Conservation (phyloP, 208 protist species). For the Leptomonas pyrrhocoris region DNA sequence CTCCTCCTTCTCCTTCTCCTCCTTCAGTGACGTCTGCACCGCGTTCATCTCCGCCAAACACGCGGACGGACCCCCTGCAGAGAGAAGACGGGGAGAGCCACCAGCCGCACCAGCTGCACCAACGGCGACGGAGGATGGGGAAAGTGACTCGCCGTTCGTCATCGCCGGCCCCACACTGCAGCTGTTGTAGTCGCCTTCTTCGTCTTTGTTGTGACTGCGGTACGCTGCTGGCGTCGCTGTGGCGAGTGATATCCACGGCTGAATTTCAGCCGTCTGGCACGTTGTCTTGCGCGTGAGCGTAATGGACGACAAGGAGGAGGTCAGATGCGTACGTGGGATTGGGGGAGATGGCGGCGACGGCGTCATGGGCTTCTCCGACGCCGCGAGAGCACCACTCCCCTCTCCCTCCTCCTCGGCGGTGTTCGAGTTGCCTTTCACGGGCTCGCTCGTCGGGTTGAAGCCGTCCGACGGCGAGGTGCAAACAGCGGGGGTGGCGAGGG, state of each 20-base stretch:
- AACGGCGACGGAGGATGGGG: not conserved
- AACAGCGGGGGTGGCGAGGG: not conserved
- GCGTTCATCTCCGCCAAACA: slow-evolving; percentile 18
- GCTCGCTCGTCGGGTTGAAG: not conserved
- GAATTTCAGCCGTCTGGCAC: slow-evolving; percentile 22
- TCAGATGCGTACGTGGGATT: not conserved
- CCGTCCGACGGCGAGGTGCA: not conserved
- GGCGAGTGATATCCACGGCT: slow-evolving; percentile 21
- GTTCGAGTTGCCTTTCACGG: not conserved
- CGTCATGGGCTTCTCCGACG: too few species aligned
- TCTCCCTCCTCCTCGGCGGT: not conserved
- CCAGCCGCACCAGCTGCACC: not conserved
- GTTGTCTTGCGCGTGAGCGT: not conserved
- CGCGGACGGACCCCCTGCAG: not conserved
- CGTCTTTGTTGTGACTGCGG: not conserved
- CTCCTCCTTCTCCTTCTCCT: too few species aligned
- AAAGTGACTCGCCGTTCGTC: not conserved
- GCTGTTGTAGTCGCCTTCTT: not conserved
- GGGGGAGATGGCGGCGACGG: not conserved
- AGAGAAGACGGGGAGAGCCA: not conserved
- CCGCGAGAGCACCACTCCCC: not conserved
- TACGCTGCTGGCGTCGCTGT: not conserved
- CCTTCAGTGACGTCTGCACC: slow-evolving; percentile 20
- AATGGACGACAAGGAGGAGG: not conserved
- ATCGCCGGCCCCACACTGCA: not conserved